phyloP scores from a whole-genome alignment of 208 protist genomes.

The Leishmania tarentolae region DNA sequence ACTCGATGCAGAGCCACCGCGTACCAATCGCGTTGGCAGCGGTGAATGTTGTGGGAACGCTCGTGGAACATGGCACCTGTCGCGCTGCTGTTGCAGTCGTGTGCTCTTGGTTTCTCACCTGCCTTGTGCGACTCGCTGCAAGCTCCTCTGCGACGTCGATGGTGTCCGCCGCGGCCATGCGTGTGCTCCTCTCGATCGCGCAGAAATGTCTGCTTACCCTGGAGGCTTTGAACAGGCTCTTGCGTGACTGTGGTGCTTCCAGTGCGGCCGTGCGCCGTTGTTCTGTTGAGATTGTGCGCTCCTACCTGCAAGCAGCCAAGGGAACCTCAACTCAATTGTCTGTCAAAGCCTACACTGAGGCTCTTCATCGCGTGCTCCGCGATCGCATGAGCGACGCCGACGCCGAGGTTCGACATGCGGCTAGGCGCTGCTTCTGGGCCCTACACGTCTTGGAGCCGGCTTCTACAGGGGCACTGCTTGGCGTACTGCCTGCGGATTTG shows the following conservation, averaged over 20 bases:
- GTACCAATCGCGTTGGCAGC: conserved; percentile 17
- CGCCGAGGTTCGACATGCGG: conserved; percentile 35
- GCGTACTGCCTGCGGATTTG: conserved; percentile 27
- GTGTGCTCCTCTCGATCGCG: conserved; percentile 36
- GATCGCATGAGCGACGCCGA: conserved; percentile 50
- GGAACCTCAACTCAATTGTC: conserved; percentile 40
- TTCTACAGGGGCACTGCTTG: conserved; percentile 35
- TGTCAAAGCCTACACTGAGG: conserved; percentile 35
- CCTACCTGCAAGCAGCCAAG: conserved; percentile 39
- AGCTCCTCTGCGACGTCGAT: conserved; percentile 24
- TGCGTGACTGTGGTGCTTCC: conserved; percentile 40
- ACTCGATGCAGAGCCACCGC: conserved; percentile 51
- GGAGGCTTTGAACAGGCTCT: conserved; percentile 41
- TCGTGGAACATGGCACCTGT: not conserved
- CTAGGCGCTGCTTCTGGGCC: conserved; percentile 49
- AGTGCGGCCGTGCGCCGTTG: conserved; percentile 40
- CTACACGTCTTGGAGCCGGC: conserved; percentile 50
- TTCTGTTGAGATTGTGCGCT: conserved; percentile 37
- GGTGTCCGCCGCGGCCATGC: conserved; percentile 30
- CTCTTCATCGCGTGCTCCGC: conserved; percentile 44
- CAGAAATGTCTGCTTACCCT: conserved; percentile 39
- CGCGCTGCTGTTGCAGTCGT: conserved; percentile 16
- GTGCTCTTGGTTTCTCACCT: conserved; percentile 56
- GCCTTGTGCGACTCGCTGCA: conserved; percentile 40
- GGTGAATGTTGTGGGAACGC: conserved; percentile 19